A percentile compares a stretch with the other conserved stretches of the same genome.
Conservation (phyloP, 169 alveolate genomes). For the Theileria equi region DNA sequence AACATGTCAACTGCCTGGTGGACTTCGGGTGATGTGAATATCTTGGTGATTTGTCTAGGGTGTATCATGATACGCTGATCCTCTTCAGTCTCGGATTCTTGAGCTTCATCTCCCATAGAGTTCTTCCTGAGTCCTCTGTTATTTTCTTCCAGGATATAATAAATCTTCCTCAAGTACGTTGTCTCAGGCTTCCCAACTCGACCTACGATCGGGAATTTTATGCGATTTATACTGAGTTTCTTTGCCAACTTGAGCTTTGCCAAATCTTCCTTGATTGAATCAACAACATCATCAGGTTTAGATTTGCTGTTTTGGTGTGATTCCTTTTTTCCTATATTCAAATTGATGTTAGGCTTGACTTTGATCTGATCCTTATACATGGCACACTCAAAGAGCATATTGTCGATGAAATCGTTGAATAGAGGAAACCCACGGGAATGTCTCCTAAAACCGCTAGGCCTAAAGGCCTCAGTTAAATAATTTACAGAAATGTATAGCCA, state of each 20-base stretch:
- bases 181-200: conserved; percentile 28
- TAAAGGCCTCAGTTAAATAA: too few relatives aligned
- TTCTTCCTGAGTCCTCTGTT: conserved; percentile 39
- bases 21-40: conserved; percentile 23
- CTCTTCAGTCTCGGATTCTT: not conserved
- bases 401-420: conserved; percentile 52
- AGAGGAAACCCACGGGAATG: too few relatives aligned
- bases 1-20: conserved; percentile 17
- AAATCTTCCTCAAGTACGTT: conserved; percentile 35
- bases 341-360: conserved; percentile 26
- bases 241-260: conserved; percentile 13
- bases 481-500: too few relatives aligned
- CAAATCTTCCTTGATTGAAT: not conserved
- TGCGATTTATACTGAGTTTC: conserved; percentile 12
- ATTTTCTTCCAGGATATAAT: conserved; percentile 60
- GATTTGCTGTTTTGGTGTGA: not conserved
- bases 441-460: too few relatives aligned
- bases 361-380: conserved; percentile 33
- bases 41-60: conserved; percentile 28
- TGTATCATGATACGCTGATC: conserved; percentile 7
- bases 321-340: not conserved
- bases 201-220: conserved; percentile 46
- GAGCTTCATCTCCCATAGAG: not conserved
- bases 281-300: not conserved
- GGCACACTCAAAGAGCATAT: conserved; percentile 65